Evolutionary conservation across 805 yeast genomes (phyloP).

Genomic region (Grigorovia yakushimaensis): DNA sequence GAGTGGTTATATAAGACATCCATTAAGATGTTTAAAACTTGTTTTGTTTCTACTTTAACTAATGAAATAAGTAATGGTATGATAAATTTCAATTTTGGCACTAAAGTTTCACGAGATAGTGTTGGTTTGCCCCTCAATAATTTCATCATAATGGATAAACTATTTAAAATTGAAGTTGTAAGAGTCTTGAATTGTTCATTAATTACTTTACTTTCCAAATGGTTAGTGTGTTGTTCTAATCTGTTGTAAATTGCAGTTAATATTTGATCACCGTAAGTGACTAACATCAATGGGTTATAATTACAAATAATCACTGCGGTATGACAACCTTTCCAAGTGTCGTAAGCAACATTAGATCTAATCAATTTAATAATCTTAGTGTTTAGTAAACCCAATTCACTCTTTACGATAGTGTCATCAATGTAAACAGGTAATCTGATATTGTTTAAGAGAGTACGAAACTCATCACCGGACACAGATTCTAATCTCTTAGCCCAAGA

Average conservation of each 20-base stretch:
- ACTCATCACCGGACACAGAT: slow-evolving; percentile 20
- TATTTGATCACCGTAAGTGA: slow-evolving; percentile 25
- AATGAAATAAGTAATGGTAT: slow-evolving; percentile 43
- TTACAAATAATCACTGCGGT: slow-evolving; percentile 37
- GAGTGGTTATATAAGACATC: slow-evolving; percentile 47
- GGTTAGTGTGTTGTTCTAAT: slow-evolving; percentile 21
- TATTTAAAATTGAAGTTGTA: slow-evolving; percentile 23
- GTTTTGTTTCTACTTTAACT: slow-evolving; percentile 31
- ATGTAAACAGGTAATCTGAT: slow-evolving; percentile 22
- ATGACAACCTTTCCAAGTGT: slow-evolving; percentile 54
- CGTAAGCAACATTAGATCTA: slow-evolving; percentile 30
- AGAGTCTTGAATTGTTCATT: slow-evolving; percentile 16
- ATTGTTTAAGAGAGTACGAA: slow-evolving; percentile 19
- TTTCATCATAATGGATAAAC: slow-evolving; percentile 25
- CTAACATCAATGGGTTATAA: slow-evolving; percentile 27
- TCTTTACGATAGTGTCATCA: slow-evolving; percentile 23
- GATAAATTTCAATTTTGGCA: slow-evolving; percentile 64
- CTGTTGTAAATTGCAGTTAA: slow-evolving; percentile 20
- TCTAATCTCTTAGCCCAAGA: slow-evolving; percentile 22
- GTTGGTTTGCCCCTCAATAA: slow-evolving; percentile 72
- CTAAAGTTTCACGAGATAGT: slow-evolving; percentile 69
- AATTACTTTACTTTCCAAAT: slow-evolving; percentile 12
- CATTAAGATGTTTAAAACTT: slow-evolving; percentile 33
- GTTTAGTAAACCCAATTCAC: slow-evolving; percentile 25
- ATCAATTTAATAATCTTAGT: slow-evolving; percentile 35